Base-by-base conservation (phyloP, 2,329 filamentous ascomycete species). In the Fusarium sp. region DNA sequence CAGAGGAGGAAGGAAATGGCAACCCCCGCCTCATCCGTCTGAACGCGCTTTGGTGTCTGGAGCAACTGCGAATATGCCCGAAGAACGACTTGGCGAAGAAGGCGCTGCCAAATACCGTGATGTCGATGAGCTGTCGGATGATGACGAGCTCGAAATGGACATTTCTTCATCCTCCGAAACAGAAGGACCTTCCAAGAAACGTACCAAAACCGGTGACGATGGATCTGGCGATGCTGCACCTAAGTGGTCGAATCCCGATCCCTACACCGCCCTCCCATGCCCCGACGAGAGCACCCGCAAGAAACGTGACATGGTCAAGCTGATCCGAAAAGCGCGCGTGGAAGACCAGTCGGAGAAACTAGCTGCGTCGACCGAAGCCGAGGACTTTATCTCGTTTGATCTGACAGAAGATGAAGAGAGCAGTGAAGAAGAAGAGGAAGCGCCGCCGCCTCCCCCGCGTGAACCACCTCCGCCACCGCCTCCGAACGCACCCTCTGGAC, bases 181-280 rank as follows among this genome's bases (percentile, higher is more conserved):
- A 0, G 87, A 87, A 16, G 81, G 81, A 2, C 85, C 83, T 7
- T 82, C 83, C 9, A 81, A 81, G 60, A 84, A 84, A 59, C 78
- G 70, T 63, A 77, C 74, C 72, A 79, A 77, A 71, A 81, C 50
- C 9, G 57, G 77, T 15, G 74, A 74, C 5, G 70, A 79, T 9
- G 80, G 80, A 14, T 79, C 83, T n/a, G 78, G 81, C 28, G 84
- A 85, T 61, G 83, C 85, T 20, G 82, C 80, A 10, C 94, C 95
- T 7, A 95, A 93, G 81, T 98, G 95, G 95, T 97, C 95, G 9
- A 98, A 98, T 76, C 95, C 95, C 7, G 95, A 98, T 80, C 95
- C 95, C 0, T 98, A 98, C 82, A 97, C 94, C 11, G 93, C 90
- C 5, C 85, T 97, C 15, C 95, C 95, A 14, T 95, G 94, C 12